These are phyloP conservation scores for Hapsidospora chrysogenum DNA, from an alignment of 495 filamentous ascomycete species.

Conservation along the genomic window DNA sequence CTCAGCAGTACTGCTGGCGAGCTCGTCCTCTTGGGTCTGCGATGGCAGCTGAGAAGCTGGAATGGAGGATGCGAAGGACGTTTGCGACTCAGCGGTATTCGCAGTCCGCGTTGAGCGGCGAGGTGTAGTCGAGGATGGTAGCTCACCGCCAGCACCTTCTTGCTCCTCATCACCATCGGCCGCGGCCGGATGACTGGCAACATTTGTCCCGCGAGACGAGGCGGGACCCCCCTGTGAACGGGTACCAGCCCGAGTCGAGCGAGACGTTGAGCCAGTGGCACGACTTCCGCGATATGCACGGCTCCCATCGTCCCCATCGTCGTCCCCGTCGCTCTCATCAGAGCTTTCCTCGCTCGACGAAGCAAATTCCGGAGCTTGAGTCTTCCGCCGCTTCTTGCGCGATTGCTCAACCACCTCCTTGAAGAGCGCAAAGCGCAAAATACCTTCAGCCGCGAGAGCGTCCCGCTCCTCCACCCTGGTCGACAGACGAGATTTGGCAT, in stretches of 20 bases:
- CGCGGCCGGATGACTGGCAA: slow-evolving; percentile 8
- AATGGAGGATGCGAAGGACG: slow-evolving; percentile 28
- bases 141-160: slow-evolving; percentile 16
- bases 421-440: slow-evolving; percentile 91
- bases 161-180: slow-evolving; percentile 12
- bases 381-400: slow-evolving; percentile 51
- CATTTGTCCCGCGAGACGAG: neutral
- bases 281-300: slow-evolving; percentile 1
- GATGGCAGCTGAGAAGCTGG: slow-evolving; percentile 26
- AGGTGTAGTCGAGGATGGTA: too few species aligned
- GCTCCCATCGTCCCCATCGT: slow-evolving; percentile 5
- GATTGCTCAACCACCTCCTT: slow-evolving; percentile 91
- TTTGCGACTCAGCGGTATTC: slow-evolving; percentile 16
- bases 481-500: slow-evolving; percentile 85
- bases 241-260: slow-evolving; percentile 4
- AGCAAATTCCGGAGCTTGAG: slow-evolving; percentile 19
- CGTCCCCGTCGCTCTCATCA: slow-evolving; percentile 17
- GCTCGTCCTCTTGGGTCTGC: slow-evolving; percentile 18
- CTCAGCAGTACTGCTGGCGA: slow-evolving; percentile 17
- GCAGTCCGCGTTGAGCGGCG: too few species aligned
- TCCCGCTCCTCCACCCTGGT: slow-evolving; percentile 88
- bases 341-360: slow-evolving; percentile 19
- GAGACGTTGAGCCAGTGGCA: slow-evolving; percentile 2
- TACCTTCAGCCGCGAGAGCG: slow-evolving; percentile 72
- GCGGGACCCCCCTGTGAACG: neutral